These are phyloP conservation scores for Amanita pseudoporphyria DNA, from an alignment of 768 basidiomycete species.

Conservation along the genomic window DNA sequence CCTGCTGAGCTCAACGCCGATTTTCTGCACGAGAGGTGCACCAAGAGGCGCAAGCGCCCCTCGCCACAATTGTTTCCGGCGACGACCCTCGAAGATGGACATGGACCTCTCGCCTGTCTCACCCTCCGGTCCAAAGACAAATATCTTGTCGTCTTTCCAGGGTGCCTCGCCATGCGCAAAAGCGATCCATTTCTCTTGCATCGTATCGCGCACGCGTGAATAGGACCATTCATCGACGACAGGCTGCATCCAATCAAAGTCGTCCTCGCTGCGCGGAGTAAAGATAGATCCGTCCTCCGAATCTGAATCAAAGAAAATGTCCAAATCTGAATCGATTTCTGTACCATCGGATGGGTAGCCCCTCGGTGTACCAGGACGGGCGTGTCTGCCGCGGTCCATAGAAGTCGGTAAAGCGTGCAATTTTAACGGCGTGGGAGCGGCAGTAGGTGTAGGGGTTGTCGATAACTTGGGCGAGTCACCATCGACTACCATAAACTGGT, in stretches of 20 bases:
- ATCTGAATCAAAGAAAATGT: constrained; percentile 7
- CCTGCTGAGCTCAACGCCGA: constrained; percentile 64
- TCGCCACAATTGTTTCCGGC: constrained; percentile 52
- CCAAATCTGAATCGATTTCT: constrained; percentile 2
- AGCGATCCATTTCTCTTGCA: constrained; percentile 67
- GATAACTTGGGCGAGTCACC: constrained; percentile 23
- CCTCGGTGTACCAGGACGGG: not conserved
- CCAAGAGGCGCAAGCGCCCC: constrained; percentile 63
- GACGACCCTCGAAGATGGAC: constrained; percentile 55
- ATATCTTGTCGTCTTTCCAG: constrained; percentile 62
- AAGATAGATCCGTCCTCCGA: constrained; percentile 7
- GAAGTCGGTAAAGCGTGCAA: not conserved
- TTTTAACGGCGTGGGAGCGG: not conserved
- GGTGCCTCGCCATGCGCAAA: constrained; percentile 69
- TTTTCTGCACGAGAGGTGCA: constrained; percentile 55
- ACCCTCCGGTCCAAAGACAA: constrained; percentile 76
- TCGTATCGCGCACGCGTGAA: constrained; percentile 53
- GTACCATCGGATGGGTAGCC: not conserved
- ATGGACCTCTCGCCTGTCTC: constrained; percentile 66
- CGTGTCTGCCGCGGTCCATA: not conserved
- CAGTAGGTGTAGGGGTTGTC: constrained; percentile 13
- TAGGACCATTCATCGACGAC: constrained; percentile 63
- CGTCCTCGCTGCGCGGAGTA: constrained; percentile 13
- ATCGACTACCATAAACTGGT: constrained; percentile 15
- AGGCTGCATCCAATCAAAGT: constrained; percentile 42